These are phyloP conservation scores for Allomyces javanicus DNA, from an alignment of 192 early-diverging fungal species.

Conservation along the genomic window DNA sequence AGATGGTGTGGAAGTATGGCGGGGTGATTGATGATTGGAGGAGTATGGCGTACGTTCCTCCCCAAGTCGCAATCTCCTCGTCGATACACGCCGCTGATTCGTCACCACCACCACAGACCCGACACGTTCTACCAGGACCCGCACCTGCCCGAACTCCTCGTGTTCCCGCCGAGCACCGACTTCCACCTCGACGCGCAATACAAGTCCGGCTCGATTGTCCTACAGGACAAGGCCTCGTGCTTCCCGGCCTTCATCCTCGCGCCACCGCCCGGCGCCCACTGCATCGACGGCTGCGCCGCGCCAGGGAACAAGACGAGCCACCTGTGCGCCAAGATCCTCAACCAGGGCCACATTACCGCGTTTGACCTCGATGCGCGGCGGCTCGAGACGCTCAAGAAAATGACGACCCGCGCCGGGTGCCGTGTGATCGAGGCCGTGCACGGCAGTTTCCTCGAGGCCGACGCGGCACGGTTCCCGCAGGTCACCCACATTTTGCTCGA, in stretches of 20 bases:
- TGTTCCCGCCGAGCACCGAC: constrained; percentile 70
- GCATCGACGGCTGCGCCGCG: constrained; percentile 89
- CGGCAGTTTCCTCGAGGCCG: constrained; percentile 53
- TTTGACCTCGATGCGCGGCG: constrained; percentile 70
- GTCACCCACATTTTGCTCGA: constrained; percentile 83
- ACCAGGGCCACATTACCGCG: constrained; percentile 68
- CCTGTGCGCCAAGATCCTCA: constrained; percentile 68
- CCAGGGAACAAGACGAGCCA: constrained; percentile 98
- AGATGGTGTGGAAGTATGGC: constrained; percentile 25
- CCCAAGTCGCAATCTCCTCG: background rate
- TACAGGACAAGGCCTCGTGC: constrained; percentile 93
- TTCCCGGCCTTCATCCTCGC: constrained; percentile 72
- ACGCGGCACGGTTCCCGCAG: constrained; percentile 42
- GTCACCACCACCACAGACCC: no score
- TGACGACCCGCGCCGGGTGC: constrained; percentile 64
- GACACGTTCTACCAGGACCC: constrained; percentile 26
- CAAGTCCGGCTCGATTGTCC: constrained; percentile 54
- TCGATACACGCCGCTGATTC: background rate
- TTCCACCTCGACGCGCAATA: constrained; percentile 67
- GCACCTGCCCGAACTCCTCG: constrained; percentile 62
- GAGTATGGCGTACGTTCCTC: constrained; percentile 10
- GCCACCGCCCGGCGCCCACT: constrained; percentile 32
- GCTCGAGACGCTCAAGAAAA: constrained; percentile 44
- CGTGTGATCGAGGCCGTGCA: constrained; percentile 1
- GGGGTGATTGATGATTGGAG: constrained; percentile 11